These are phyloP conservation scores for Rhodotorula glutinis DNA, from an alignment of 1,284 basidiomycete species.

Conservation along the genomic window DNA sequence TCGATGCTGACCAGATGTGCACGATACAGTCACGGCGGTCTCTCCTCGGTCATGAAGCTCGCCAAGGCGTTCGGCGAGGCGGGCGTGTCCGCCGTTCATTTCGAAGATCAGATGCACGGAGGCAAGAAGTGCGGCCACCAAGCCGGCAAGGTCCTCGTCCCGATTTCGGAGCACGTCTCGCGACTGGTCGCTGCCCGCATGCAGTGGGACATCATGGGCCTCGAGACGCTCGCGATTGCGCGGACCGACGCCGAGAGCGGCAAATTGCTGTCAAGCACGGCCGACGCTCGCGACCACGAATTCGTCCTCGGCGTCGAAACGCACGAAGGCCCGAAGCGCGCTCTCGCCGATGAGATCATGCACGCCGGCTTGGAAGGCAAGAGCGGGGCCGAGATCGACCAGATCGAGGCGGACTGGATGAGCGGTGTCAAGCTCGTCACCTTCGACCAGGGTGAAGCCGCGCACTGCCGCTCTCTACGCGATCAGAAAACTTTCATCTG, in stretches of 20 bases:
- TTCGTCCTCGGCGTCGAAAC: conserved; percentile 67
- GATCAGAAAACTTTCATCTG: not conserved
- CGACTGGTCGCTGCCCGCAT: conserved; percentile 78
- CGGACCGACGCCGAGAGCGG: conserved; percentile 90
- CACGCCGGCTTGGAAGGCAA: conserved; percentile 69
- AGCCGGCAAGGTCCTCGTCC: conserved; percentile 89
- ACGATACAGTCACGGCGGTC: conserved; percentile 71
- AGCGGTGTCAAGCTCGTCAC: conserved; percentile 69
- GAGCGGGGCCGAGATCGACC: conserved; percentile 67
- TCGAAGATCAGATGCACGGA: conserved; percentile 89
- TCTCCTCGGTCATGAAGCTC: conserved; percentile 96
- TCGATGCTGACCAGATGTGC: no score
- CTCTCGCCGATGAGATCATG: conserved; percentile 67
- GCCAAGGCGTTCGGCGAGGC: conserved; percentile 87
- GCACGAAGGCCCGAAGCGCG: conserved; percentile 46
- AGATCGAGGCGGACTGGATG: conserved; percentile 75
- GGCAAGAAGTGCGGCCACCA: conserved; percentile 93
- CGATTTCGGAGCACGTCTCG: conserved; percentile 77
- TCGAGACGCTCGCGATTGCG: conserved; percentile 82
- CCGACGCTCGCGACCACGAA: conserved; percentile 67
- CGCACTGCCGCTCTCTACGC: not conserved
- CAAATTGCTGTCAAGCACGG: conserved; percentile 75
- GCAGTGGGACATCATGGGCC: conserved; percentile 81
- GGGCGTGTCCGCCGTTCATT: conserved; percentile 80
- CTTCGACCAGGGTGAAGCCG: conserved; percentile 73